Evolutionary conservation across 2,329 filamentous ascomycete species (phyloP).

Genomic region (Pestalotiopsis sp.): DNA sequence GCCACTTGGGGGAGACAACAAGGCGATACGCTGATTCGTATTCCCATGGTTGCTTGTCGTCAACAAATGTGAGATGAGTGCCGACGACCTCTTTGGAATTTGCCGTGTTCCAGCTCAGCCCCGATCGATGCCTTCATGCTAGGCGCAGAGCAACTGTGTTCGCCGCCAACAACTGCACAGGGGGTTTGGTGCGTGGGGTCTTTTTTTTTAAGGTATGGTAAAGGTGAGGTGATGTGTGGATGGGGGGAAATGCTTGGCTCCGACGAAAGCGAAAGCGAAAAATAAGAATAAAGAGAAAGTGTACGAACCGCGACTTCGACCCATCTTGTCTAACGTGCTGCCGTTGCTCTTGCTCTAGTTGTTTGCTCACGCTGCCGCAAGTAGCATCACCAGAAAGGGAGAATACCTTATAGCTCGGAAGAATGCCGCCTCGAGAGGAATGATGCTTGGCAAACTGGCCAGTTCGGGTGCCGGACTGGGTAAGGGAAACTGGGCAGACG

Average conservation of each 20-base stretch:
- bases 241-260: background rate
- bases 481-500: background rate
- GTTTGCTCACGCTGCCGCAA: background rate
- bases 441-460: background rate
- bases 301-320: conserved; percentile 57
- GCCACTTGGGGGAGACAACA: background rate
- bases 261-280: background rate
- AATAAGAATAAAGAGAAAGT: conserved; percentile 6
- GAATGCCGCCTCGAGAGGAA: background rate
- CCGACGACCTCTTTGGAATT: background rate
- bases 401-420: background rate
- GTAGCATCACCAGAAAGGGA: background rate
- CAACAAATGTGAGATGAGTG: background rate
- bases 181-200: background rate
- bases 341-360: background rate
- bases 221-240: background rate
- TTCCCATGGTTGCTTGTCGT: background rate
- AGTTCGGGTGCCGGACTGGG: background rate
- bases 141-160: background rate
- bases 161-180: background rate
- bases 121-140: background rate
- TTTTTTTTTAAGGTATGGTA: background rate
- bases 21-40: background rate
- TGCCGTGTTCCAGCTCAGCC: background rate
- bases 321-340: conserved; percentile 42